Conservation (phyloP, 257 asterid species). For the Anisodus tanguticus region DNA sequence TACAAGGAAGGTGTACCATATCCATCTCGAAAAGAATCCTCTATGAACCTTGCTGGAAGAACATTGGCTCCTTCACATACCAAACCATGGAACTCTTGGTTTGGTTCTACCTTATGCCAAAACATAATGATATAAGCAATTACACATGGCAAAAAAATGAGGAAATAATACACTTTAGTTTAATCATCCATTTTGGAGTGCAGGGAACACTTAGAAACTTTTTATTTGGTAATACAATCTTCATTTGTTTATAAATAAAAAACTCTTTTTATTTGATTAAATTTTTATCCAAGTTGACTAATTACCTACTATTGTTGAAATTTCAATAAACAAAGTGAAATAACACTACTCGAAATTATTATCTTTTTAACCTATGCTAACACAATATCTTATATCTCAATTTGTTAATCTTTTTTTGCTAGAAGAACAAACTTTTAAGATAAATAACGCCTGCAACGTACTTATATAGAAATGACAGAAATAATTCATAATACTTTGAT, state of each 20-base stretch:
- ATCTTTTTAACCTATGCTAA: background rate
- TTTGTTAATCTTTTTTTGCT: background rate
- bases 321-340: background rate
- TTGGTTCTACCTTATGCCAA: conserved; percentile 97
- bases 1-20: conserved; percentile 61
- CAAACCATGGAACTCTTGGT: conserved; percentile 96
- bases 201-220: background rate
- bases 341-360: background rate
- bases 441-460: background rate
- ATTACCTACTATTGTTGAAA: background rate
- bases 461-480: background rate
- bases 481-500: background rate
- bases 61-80: conserved; percentile 99
- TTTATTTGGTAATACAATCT: background rate
- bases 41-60: conserved; percentile 85
- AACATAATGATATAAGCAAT: conserved; percentile 44
- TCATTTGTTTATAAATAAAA: background rate
- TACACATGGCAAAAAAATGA: conserved; percentile 25
- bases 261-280: background rate
- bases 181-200: background rate
- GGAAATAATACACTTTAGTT: background rate
- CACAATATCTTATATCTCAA: background rate
- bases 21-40: conserved; percentile 97
- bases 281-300: background rate
- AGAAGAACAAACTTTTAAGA: background rate